Evolutionary conservation across 805 yeast species (phyloP).

Genomic region (Lipomyces starkeyi): DNA sequence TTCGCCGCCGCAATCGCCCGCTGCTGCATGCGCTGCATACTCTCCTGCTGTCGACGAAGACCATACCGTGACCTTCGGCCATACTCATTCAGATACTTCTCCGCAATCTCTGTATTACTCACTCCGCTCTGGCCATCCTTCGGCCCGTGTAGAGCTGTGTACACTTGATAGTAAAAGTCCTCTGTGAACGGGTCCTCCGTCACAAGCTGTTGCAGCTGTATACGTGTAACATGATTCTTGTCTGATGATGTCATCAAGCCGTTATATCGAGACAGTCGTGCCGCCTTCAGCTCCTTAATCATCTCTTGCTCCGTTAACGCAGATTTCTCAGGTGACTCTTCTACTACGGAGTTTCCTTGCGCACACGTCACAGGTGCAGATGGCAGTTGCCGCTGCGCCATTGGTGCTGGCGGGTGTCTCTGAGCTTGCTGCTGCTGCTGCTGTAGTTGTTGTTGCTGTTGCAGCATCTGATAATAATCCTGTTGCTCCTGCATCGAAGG

Average conservation of each 20-base stretch:
- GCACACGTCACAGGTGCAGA: background rate
- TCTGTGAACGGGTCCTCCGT: constrained; percentile 97
- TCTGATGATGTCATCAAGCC: constrained; percentile 98
- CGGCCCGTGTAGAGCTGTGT: constrained; percentile 67
- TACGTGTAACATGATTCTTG: constrained; percentile 91
- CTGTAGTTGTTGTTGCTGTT: constrained; percentile 16
- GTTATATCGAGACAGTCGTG: constrained; percentile 67
- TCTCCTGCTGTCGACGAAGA: constrained; percentile 50
- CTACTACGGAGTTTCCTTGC: background rate
- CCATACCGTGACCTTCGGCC: constrained; percentile 39
- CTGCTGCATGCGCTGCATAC: constrained; percentile 96
- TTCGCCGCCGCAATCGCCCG: constrained; percentile 95
- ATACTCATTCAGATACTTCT: constrained; percentile 35
- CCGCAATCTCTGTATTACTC: constrained; percentile 30
- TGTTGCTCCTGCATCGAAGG: constrained; percentile 40
- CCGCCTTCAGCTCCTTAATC: constrained; percentile 65
- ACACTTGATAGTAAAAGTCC: constrained; percentile 94
- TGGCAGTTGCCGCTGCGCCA: constrained; percentile 16
- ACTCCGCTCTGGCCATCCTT: constrained; percentile 24
- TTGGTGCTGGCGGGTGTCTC: background rate
- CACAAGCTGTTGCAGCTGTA: constrained; percentile 93
- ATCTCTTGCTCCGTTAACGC: constrained; percentile 16
- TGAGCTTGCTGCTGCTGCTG: constrained; percentile 1
- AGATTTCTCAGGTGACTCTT: constrained; percentile 11
- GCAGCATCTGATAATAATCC: constrained; percentile 13